Conservation (phyloP, 345 rosid species). For the Salix purpurea region DNA sequence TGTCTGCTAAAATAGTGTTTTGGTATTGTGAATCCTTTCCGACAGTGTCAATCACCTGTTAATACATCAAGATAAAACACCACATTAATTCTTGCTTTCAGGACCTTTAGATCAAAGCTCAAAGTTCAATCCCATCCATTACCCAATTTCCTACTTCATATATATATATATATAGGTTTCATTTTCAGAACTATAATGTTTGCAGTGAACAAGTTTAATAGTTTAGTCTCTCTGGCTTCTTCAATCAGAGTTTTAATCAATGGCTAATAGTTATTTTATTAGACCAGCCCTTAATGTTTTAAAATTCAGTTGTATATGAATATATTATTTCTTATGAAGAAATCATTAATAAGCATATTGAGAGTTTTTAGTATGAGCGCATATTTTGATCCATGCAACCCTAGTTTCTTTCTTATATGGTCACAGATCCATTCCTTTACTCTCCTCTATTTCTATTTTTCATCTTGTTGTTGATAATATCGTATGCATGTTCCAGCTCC, state of each 20-base stretch:
- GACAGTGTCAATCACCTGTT: constrained; percentile 75
- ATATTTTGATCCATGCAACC: not conserved
- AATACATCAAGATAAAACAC: constrained; percentile 15
- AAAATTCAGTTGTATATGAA: no score
- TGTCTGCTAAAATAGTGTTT: constrained; percentile 56
- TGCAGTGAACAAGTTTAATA: not conserved
- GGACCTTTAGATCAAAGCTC: not conserved
- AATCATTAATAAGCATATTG: not conserved
- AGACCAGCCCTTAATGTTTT: not conserved
- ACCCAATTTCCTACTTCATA: not conserved
- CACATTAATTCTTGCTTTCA: not conserved
- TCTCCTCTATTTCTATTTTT: no score
- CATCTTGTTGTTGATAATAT: not conserved
- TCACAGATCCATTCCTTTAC: no score
- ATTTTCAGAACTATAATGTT: no score
- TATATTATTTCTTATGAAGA: not conserved
- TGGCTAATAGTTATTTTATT: no score
- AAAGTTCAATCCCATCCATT: not conserved
- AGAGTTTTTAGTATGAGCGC: not conserved
- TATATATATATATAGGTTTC: not conserved
- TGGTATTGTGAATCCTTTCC: constrained; percentile 77
- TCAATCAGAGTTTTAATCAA: not conserved
- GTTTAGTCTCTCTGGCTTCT: not conserved
- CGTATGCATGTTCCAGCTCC: not conserved
- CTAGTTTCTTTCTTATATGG: not conserved